phyloP scores from a whole-genome alignment of 176 grass and related monocot genomes.

The Dendrocalamus sinicus region DNA sequence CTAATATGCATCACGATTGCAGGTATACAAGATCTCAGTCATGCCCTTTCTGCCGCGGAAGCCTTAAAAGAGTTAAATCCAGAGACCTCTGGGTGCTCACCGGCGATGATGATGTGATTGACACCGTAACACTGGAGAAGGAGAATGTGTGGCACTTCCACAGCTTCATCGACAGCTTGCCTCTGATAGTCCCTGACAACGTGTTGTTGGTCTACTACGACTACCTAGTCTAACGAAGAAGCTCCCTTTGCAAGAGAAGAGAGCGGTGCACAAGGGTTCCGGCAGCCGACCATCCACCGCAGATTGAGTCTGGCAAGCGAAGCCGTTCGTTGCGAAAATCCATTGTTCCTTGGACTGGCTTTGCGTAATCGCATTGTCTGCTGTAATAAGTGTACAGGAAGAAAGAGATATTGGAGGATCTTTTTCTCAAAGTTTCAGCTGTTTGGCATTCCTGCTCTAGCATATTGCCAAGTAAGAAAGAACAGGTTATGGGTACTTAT shows the following conservation, averaged over 20 bases:
- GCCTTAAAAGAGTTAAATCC: slow-evolving; percentile 69
- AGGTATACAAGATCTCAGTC: slow-evolving; percentile 83
- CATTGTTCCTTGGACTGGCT: slow-evolving; percentile 42
- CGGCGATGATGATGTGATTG: slow-evolving; percentile 66
- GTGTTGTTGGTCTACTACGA: slow-evolving; percentile 75
- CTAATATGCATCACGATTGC: slow-evolving; percentile 36
- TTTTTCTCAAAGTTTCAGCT: slow-evolving; percentile 29
- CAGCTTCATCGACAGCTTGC: slow-evolving; percentile 77
- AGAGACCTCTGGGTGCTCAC: slow-evolving; percentile 88
- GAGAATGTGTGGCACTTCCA: slow-evolving; percentile 81
- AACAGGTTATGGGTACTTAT: neutral
- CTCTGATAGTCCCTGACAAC: slow-evolving; percentile 71
- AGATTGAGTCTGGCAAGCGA: slow-evolving; percentile 67
- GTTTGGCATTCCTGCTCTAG: slow-evolving; percentile 34
- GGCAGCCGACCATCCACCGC: slow-evolving; percentile 65
- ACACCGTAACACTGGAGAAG: slow-evolving; percentile 64
- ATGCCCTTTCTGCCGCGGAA: slow-evolving; percentile 77
- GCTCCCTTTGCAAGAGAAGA: neutral
- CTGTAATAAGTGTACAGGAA: slow-evolving; percentile 67
- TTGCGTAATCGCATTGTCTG: slow-evolving; percentile 36
- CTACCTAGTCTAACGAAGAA: slow-evolving; percentile 63
- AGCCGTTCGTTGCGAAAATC: slow-evolving; percentile 30
- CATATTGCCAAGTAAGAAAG: slow-evolving; percentile 45
- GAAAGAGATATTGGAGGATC: neutral
- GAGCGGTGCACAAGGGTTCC: slow-evolving; percentile 39